These are phyloP conservation scores for Candida sanyiensis DNA, from an alignment of 805 yeast genomes.

Conservation along the genomic window DNA sequence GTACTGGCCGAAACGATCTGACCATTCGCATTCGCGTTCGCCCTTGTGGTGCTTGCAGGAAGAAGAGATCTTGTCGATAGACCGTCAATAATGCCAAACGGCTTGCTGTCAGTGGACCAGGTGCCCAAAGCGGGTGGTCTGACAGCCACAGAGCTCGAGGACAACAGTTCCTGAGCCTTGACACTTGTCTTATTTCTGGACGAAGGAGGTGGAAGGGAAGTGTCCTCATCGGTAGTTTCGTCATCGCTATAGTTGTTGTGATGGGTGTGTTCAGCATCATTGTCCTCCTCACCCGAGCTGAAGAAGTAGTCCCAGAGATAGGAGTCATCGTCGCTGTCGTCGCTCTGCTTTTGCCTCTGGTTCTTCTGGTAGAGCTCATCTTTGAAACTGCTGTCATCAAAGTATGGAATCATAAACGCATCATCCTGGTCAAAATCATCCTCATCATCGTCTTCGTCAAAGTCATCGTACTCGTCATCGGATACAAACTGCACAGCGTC, in stretches of 20 bases:
- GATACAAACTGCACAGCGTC: slow-evolving; percentile 30
- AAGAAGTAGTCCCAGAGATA: slow-evolving; percentile 74
- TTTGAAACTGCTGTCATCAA: slow-evolving; percentile 32
- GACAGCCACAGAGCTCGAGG: slow-evolving; percentile 77
- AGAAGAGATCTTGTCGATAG: slow-evolving; percentile 78
- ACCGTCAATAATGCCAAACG: slow-evolving; percentile 94
- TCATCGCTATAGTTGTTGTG: slow-evolving; percentile 43
- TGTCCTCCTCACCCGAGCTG: slow-evolving; percentile 33
- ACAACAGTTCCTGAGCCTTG: slow-evolving; percentile 87
- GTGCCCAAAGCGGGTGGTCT: slow-evolving; percentile 91
- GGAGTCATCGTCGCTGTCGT: slow-evolving; percentile 48
- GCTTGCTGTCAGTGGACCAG: slow-evolving; percentile 80
- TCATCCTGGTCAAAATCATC: slow-evolving; percentile 19
- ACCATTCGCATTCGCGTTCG: too few species aligned
- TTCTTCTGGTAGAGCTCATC: slow-evolving; percentile 13
- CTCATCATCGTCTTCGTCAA: slow-evolving; percentile 23
- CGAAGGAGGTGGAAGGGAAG: slow-evolving; percentile 68
- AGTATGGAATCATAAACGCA: slow-evolving; percentile 34
- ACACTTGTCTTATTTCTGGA: slow-evolving; percentile 57
- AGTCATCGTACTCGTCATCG: slow-evolving; percentile 27
- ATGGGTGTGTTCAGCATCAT: slow-evolving; percentile 6
- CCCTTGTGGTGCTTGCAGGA: slow-evolving; percentile 35
- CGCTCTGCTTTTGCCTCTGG: slow-evolving; percentile 7
- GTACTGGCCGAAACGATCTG: neutral
- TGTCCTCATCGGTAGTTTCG: slow-evolving; percentile 92